Percentiles rank a stretch among this genome's conserved stretches.
These are phyloP conservation scores for Hyaloscypha finlandica DNA, from an alignment of 495 filamentous ascomycete genomes.

Conservation along the genomic window DNA sequence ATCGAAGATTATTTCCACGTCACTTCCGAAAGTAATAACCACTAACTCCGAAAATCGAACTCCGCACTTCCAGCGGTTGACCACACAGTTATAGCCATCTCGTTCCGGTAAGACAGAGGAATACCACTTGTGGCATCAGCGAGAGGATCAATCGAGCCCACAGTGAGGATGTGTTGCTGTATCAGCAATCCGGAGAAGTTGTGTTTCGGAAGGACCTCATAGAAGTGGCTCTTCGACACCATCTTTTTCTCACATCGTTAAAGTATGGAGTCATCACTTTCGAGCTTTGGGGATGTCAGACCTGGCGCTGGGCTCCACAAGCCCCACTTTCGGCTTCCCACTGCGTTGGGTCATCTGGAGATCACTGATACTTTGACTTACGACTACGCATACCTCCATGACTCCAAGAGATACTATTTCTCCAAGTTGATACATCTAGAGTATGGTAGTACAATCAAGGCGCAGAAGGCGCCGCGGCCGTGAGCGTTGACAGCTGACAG, in stretches of 20 bases:
- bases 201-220: not conserved
- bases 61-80: conserved; percentile 58
- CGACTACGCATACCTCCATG: too few relatives aligned
- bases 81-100: conserved; percentile 42
- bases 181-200: not conserved
- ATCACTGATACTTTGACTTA: not conserved
- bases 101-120: not conserved
- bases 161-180: not conserved
- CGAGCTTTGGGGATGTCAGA: not conserved
- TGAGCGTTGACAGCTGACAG: not conserved
- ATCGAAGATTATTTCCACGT: conserved; percentile 5
- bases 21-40: conserved; percentile 6
- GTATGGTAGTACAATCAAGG: too few relatives aligned
- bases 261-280: not conserved
- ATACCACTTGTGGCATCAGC: not conserved
- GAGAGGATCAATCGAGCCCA: conserved; percentile 6
- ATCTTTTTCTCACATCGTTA: too few relatives aligned
- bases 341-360: not conserved
- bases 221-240: not conserved
- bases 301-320: not conserved
- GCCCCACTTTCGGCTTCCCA: not conserved
- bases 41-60: conserved; percentile 55
- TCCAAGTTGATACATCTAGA: too few relatives aligned
- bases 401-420: too few relatives aligned
- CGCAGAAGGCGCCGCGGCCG: not conserved